These are phyloP conservation scores for Quercus lobata DNA, from an alignment of 331 rosid genomes.

Conservation along the genomic window DNA sequence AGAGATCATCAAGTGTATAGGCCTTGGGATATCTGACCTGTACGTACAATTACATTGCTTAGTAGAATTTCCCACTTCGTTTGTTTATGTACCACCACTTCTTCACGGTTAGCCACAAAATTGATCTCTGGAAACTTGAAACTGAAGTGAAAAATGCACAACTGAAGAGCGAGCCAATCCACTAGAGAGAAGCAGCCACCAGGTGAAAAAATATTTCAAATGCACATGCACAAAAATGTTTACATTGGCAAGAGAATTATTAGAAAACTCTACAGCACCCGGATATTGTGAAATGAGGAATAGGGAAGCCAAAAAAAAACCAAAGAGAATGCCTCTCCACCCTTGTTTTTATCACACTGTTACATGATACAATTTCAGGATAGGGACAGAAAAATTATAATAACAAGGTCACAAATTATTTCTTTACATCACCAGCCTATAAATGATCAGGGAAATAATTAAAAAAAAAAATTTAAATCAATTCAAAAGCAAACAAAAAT, in stretches of 20 bases:
- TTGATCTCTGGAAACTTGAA: not conserved
- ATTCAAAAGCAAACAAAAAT: not conserved
- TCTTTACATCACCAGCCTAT: not conserved
- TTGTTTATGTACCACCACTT: not conserved
- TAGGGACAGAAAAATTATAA: not conserved
- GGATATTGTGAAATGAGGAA: too few species aligned
- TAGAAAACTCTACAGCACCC: not conserved
- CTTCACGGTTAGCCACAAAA: not conserved
- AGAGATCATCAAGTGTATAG: not conserved
- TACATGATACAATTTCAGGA: too few species aligned
- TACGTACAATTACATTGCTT: not conserved
- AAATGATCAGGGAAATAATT: not conserved
- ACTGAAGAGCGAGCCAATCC: too few species aligned
- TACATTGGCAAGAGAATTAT: not conserved
- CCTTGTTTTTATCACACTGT: too few species aligned
- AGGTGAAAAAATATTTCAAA: too few species aligned
- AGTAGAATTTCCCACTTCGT: not conserved
- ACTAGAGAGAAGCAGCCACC: too few species aligned
- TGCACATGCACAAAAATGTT: not conserved
- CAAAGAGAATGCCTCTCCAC: too few species aligned
- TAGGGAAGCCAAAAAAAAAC: too few species aligned
- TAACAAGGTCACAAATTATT: not conserved
- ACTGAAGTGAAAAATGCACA: too few species aligned
- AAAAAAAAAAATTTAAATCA: too few species aligned
- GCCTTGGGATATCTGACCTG: not conserved